Evolutionary conservation across 2,329 filamentous ascomycete genomes (phyloP).

Genomic region (Onygenales sp.): DNA sequence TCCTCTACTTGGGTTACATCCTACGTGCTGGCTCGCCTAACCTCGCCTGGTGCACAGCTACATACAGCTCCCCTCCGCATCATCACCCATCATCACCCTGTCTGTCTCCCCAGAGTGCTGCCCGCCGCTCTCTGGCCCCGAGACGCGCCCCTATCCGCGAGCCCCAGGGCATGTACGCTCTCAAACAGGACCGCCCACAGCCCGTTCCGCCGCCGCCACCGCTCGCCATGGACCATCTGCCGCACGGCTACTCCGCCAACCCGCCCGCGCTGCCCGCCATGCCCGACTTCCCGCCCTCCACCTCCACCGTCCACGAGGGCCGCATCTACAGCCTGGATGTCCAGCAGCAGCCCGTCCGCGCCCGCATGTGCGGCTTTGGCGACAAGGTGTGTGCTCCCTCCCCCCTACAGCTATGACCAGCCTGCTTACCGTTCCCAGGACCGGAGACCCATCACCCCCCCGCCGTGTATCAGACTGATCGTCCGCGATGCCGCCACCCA

Average conservation of each 20-base stretch:
- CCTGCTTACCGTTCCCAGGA: conserved; percentile 47
- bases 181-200: background rate
- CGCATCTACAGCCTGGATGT: conserved; percentile 58
- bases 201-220: conserved; percentile 19
- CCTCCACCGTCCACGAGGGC: conserved; percentile 33
- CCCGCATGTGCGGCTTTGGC: conserved; percentile 97
- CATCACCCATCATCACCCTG: too few species aligned
- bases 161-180: background rate
- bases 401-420: background rate
- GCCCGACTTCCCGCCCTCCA: conserved; percentile 27
- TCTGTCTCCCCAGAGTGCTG: too few species aligned
- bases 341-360: conserved; percentile 82
- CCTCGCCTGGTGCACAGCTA: too few species aligned
- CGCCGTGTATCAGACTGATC: conserved; percentile 78
- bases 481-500: conserved; percentile 66
- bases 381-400: conserved; percentile 62
- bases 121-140: too few species aligned
- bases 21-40: too few species aligned
- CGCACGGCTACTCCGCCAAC: conserved; percentile 22
- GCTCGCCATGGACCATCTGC: conserved; percentile 32
- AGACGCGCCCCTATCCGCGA: background rate
- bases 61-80: too few species aligned
- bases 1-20: too few species aligned
- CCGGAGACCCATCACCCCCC: conserved; percentile 88
- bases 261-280: conserved; percentile 23